Percentiles rank a stretch among this genome's conserved stretches.
phyloP scores from a whole-genome alignment of 2,329 filamentous ascomycete genomes.

The Penicillium polonicum region DNA sequence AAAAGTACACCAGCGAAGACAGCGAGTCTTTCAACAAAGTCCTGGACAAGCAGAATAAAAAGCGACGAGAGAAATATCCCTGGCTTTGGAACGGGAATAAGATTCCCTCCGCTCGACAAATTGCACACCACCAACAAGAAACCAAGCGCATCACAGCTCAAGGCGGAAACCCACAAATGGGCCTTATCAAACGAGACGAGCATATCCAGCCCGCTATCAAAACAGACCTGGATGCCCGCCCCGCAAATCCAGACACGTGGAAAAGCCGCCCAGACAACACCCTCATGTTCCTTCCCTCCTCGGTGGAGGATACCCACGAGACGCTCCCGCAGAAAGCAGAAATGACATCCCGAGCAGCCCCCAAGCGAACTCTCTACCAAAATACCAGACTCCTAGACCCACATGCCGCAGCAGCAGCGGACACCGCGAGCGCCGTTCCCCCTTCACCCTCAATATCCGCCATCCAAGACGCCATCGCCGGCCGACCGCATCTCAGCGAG shows the following conservation, averaged over 20 bases:
- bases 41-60: constrained; percentile 85
- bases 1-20: constrained; percentile 94
- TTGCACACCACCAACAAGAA: constrained; percentile 53
- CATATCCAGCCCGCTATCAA: constrained; percentile 57
- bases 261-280: constrained; percentile 71
- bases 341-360: constrained; percentile 67
- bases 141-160: constrained; percentile 70
- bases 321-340: constrained; percentile 70
- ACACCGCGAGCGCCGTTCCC: constrained; percentile 49
- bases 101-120: constrained; percentile 62
- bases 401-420: constrained; percentile 36
- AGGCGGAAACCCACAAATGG: constrained; percentile 61
- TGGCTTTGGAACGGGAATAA: constrained; percentile 92
- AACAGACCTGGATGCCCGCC: constrained; percentile 64
- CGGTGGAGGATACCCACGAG: constrained; percentile 52
- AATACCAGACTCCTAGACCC: constrained; percentile 73
- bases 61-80: constrained; percentile 76
- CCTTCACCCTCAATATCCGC: constrained; percentile 81
- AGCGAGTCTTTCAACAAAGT: constrained; percentile 96
- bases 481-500: constrained; percentile 62
- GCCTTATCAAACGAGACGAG: constrained; percentile 30
- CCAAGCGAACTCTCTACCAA: constrained; percentile 73
- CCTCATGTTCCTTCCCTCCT: constrained; percentile 71
- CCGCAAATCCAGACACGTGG: constrained; percentile 76
- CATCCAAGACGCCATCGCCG: constrained; percentile 78